A percentile compares a stretch with the other conserved stretches of the same genome.
These are phyloP conservation scores for Podospora pseudocomata DNA, from an alignment of 495 filamentous ascomycete genomes.

Conservation along the genomic window DNA sequence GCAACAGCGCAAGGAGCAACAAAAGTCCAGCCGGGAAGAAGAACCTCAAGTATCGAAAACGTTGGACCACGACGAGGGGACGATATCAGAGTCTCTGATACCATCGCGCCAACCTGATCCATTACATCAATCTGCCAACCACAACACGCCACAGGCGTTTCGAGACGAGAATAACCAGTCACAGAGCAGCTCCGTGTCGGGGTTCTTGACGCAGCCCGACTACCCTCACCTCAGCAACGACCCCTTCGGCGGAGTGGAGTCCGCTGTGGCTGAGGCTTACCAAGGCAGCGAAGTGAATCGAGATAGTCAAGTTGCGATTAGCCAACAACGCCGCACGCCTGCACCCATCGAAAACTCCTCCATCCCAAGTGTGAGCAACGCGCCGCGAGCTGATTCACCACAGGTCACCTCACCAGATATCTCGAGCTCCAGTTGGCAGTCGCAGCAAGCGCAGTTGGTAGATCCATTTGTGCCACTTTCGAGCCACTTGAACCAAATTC, in stretches of 20 bases:
- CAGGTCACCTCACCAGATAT: not conserved
- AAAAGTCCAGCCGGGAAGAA: not conserved
- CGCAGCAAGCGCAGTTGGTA: slow-evolving; percentile 1
- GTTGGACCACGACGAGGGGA: not conserved
- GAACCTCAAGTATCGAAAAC: not conserved
- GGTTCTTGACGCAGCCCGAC: not conserved
- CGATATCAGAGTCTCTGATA: slow-evolving; percentile 12
- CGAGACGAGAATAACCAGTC: not conserved
- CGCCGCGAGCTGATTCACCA: not conserved
- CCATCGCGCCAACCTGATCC: slow-evolving; percentile 25
- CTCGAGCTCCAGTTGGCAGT: not conserved
- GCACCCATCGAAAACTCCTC: not conserved
- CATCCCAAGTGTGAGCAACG: not conserved
- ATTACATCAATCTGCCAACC: not conserved
- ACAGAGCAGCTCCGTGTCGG: not conserved
- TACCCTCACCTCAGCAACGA: not conserved
- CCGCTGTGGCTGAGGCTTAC: not conserved
- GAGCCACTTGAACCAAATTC: not conserved
- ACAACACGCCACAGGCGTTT: not conserved
- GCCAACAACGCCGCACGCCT: not conserved
- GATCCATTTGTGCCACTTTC: not conserved
- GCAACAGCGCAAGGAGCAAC: not conserved
- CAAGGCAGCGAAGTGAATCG: not conserved
- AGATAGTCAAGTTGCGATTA: not conserved
- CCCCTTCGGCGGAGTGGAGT: not conserved